Base-by-base conservation (phyloP, 306 rosid species). In the Bauhinia variegata region DNA sequence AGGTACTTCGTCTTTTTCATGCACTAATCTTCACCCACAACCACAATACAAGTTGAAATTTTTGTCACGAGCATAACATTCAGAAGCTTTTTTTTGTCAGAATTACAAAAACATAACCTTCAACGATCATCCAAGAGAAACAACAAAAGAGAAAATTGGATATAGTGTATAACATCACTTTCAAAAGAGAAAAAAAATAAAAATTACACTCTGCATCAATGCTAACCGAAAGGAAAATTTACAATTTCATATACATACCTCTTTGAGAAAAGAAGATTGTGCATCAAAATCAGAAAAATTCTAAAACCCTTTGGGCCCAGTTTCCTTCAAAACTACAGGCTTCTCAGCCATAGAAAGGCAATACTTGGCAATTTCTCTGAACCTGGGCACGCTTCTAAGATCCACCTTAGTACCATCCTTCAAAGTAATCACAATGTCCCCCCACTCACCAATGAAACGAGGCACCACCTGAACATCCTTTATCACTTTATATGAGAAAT, bases 401-500 rank as follows among this genome's bases (percentile, higher is more conserved):
- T 93, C 97, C 0, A 89, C 96, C 53, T 79, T 86, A 6, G 98
- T 93, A 5, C 96, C 98, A 60, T 93, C 97, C 60, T 82, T 83
- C 12, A 89, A 79, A 6, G 98, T 93, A 16, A 93, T 88, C 67
- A 93, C 50, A 54, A 93, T 54, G 30, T 93, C 98, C 47, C 97
- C 98, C 98, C 98, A 93, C 61, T 93, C 97, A 15, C 98, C 98
- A 1, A 89, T 80, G 72, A 93, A 89, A 0, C 97, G 81, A 0
- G 98, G 98, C 46, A 93, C 97, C 10, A 89, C 96, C 86, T 89
- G 95, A 18, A 93, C 97, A 13, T 93, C 97, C 79, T 84, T 88
- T 13, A 93, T 75, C 44, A 83, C 98, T 17, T 49, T 18, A 68
- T 93, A 89, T 2, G 91, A 79, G 79, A 93, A 93, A 59, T 89